These are phyloP conservation scores for Linum usitatissimum DNA, from an alignment of 345 rosid genomes.

Conservation along the genomic window DNA sequence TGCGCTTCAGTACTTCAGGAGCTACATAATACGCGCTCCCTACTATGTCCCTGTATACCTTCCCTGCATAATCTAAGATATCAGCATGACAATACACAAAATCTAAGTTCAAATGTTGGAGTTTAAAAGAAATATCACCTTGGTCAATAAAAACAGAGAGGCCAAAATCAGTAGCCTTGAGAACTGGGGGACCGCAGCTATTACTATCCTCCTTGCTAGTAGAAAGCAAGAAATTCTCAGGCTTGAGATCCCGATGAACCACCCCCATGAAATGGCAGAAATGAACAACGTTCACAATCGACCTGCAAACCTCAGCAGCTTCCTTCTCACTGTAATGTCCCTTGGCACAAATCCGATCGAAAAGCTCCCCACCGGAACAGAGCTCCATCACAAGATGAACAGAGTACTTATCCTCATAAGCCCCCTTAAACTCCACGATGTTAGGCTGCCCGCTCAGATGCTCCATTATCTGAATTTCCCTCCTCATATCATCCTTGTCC, in stretches of 20 bases:
- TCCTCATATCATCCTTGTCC: conserved; percentile 26
- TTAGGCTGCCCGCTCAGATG: conserved; percentile 24
- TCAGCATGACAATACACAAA: too few species aligned
- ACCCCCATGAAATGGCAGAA: conserved; percentile 27
- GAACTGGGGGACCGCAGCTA: neutral
- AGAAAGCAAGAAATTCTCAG: conserved; percentile 25
- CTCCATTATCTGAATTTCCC: conserved; percentile 27
- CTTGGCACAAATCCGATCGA: conserved; percentile 18
- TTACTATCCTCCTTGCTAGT: conserved; percentile 7
- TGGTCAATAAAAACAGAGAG: conserved; percentile 39
- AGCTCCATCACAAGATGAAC: conserved; percentile 26
- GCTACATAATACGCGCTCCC: conserved; percentile 26
- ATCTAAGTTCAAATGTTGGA: too few species aligned
- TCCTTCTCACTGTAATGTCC: conserved; percentile 26
- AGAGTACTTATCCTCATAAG: conserved; percentile 22
- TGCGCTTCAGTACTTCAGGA: conserved; percentile 21
- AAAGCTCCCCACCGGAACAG: conserved; percentile 23
- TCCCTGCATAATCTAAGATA: conserved; percentile 10
- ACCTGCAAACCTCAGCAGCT: conserved; percentile 23
- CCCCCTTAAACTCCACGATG: conserved; percentile 25
- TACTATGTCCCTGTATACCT: conserved; percentile 19
- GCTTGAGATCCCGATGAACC: conserved; percentile 27
- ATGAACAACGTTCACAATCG: conserved; percentile 23
- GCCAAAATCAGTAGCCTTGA: conserved; percentile 26
- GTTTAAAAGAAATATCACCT: conserved; percentile 14